Percentiles rank a stretch among this genome's conserved stretches.
Conservation (phyloP, 2,329 filamentous ascomycete species). For the Neurospora crassa region DNA sequence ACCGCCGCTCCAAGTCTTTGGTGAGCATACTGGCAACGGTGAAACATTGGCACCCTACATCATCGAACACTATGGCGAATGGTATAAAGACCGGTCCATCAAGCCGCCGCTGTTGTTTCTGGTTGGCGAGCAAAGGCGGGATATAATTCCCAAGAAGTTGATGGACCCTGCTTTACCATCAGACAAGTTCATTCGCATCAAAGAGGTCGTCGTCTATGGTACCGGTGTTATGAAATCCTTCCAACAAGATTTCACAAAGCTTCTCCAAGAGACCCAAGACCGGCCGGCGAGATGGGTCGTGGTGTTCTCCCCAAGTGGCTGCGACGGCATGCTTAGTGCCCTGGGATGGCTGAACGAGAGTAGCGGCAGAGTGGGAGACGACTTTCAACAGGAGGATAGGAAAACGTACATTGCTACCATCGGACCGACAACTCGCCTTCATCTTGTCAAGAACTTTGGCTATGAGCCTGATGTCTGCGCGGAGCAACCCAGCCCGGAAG, state of each 20-base stretch:
- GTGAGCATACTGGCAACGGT: constrained; percentile 76
- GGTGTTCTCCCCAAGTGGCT: constrained; percentile 61
- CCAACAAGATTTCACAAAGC: constrained; percentile 49
- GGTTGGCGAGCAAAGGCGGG: constrained; percentile 80
- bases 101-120: constrained; percentile 70
- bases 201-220: constrained; percentile 78
- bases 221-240: constrained; percentile 79
- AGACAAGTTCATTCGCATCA: constrained; percentile 51
- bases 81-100: constrained; percentile 31
- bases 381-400: constrained; percentile 20
- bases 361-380: constrained; percentile 29
- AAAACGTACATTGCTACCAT: constrained; percentile 72
- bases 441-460: constrained; percentile 54
- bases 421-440: constrained; percentile 80
- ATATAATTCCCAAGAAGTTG: constrained; percentile 78
- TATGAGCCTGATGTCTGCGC: constrained; percentile 74
- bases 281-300: constrained; percentile 56
- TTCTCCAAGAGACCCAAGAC: constrained; percentile 36
- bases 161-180: constrained; percentile 44
- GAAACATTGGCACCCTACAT: constrained; percentile 72
- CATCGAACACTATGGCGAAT: constrained; percentile 59
- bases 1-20: constrained; percentile 55
- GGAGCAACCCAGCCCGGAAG: constrained; percentile 70
- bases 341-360: constrained; percentile 41
- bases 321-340: constrained; percentile 47